Percentiles rank a stretch among this genome's conserved stretches.
Evolutionary conservation across 78 protist genomes (phyloP).

Genomic region (Blattamonas nauphoetae): DNA sequence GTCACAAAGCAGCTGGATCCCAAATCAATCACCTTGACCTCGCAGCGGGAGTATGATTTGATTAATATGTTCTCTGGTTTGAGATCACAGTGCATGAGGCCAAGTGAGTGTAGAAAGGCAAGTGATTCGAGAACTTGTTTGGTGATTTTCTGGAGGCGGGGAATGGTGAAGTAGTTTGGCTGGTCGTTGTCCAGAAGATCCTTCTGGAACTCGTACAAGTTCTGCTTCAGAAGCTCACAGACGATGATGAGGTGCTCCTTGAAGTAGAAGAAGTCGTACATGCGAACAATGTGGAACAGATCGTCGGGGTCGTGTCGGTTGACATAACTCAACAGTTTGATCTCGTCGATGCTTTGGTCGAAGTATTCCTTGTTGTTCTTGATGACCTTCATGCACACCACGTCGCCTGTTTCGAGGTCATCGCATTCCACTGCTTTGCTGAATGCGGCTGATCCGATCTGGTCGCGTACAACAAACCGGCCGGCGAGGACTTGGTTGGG

Average conservation of each 20-base stretch:
- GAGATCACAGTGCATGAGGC: slow-evolving; percentile 64
- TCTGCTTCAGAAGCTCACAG: slow-evolving; percentile 60
- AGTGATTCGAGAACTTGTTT: slow-evolving; percentile 13
- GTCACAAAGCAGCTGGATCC: slow-evolving; percentile 48
- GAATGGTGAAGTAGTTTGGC: slow-evolving; percentile 48
- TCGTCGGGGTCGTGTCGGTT: slow-evolving; percentile 35
- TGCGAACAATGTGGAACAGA: slow-evolving; percentile 33
- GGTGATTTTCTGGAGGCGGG: slow-evolving; percentile 46
- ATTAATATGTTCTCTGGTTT: slow-evolving; percentile 73
- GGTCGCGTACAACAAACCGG: slow-evolving; percentile 43
- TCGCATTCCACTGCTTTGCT: slow-evolving; percentile 50
- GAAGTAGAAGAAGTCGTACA: slow-evolving; percentile 61
- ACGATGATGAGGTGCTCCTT: slow-evolving; percentile 67
- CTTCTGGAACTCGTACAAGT: slow-evolving; percentile 58
- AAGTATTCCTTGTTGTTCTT: slow-evolving; percentile 64
- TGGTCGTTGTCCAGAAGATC: too few relatives aligned
- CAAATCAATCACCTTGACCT: slow-evolving; percentile 60
- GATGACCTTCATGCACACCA: slow-evolving; percentile 61
- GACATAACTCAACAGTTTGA: slow-evolving; percentile 42
- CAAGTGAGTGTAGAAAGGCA: slow-evolving; percentile 31
- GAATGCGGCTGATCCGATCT: slow-evolving; percentile 57
- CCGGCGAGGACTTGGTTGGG: slow-evolving; percentile 59
- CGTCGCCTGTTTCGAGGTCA: slow-evolving; percentile 12
- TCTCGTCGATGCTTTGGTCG: slow-evolving; percentile 71
- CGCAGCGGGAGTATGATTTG: slow-evolving; percentile 30